Evolutionary conservation across 768 basidiomycete genomes (phyloP).

Genomic region (Auricularia sp.): DNA sequence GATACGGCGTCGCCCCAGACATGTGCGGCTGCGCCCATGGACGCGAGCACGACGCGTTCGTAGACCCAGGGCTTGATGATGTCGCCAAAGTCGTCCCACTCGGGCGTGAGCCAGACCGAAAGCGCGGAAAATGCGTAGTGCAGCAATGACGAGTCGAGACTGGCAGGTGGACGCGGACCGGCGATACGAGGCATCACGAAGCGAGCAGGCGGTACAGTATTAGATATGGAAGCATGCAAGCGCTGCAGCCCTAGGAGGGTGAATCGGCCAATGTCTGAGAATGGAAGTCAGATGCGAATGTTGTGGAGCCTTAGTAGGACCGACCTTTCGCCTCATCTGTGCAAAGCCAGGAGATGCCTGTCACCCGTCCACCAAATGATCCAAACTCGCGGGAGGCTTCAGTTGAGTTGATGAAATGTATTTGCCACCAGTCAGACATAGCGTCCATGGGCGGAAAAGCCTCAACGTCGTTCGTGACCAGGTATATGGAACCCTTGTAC

Average conservation of each 20-base stretch:
- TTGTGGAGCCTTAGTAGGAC: neutral
- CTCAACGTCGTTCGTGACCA: constrained; percentile 58
- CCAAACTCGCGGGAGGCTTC: neutral
- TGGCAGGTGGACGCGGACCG: constrained; percentile 43
- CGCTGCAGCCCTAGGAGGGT: neutral
- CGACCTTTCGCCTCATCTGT: neutral
- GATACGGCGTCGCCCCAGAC: constrained; percentile 15
- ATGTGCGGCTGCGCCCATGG: constrained; percentile 4
- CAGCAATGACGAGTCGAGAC: constrained; percentile 61
- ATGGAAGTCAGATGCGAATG: neutral
- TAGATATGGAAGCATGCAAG: neutral
- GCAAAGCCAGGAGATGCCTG: neutral
- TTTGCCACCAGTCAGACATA: constrained; percentile 25
- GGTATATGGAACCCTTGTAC: constrained; percentile 59
- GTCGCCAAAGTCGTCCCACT: constrained; percentile 67
- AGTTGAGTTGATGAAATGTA: neutral
- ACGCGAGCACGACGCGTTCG: constrained; percentile 60
- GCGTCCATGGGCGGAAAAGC: constrained; percentile 48
- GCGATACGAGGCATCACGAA: constrained; percentile 3
- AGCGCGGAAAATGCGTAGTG: constrained; percentile 69
- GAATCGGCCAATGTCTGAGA: neutral
- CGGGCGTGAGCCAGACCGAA: constrained; percentile 55
- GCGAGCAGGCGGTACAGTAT: neutral
- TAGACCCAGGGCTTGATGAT: constrained; percentile 63
- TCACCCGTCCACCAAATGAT: neutral